Evolutionary conservation across 441 rosid species (phyloP).

Genomic region (Erodium chrysanthum): DNA sequence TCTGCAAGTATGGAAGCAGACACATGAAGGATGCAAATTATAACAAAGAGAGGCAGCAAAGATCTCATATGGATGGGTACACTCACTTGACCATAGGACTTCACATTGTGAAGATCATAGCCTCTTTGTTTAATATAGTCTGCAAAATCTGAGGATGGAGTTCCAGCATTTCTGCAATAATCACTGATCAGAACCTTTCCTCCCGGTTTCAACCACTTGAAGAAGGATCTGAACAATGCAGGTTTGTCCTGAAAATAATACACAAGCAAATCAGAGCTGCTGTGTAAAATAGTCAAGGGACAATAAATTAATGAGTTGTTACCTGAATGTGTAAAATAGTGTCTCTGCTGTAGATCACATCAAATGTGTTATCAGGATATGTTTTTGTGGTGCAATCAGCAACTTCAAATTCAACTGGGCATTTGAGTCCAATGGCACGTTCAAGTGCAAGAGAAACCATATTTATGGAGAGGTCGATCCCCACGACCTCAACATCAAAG

Average conservation of each 20-base stretch:
- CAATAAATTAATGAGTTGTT: slow-evolving; percentile 3
- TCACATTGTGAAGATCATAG: slow-evolving; percentile 82
- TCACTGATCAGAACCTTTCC: slow-evolving; percentile 93
- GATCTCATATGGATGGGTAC: neutral
- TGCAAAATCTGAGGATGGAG: slow-evolving; percentile 56
- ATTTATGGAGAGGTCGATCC: slow-evolving; percentile 87
- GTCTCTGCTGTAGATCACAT: slow-evolving; percentile 91
- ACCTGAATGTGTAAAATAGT: slow-evolving; percentile 89
- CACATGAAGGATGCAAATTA: neutral
- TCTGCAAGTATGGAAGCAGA: slow-evolving; percentile 28
- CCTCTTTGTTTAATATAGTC: slow-evolving; percentile 86
- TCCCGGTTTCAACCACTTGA: slow-evolving; percentile 89
- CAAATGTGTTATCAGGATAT: slow-evolving; percentile 64
- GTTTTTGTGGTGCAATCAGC: slow-evolving; percentile 82
- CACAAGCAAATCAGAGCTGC: neutral
- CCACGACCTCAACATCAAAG: slow-evolving; percentile 71
- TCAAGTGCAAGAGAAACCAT: slow-evolving; percentile 93
- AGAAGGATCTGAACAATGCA: slow-evolving; percentile 72
- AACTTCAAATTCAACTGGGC: slow-evolving; percentile 86
- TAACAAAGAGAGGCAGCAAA: neutral
- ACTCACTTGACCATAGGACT: slow-evolving; percentile 73
- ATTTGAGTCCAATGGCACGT: slow-evolving; percentile 81
- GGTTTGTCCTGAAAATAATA: slow-evolving; percentile 71
- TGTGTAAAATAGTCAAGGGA: too few relatives aligned
- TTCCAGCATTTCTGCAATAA: slow-evolving; percentile 66